A percentile compares a stretch with the other conserved stretches of the same genome.
phyloP scores from a whole-genome alignment of 1,284 basidiomycete species.

The Apiotrichum siamense region DNA sequence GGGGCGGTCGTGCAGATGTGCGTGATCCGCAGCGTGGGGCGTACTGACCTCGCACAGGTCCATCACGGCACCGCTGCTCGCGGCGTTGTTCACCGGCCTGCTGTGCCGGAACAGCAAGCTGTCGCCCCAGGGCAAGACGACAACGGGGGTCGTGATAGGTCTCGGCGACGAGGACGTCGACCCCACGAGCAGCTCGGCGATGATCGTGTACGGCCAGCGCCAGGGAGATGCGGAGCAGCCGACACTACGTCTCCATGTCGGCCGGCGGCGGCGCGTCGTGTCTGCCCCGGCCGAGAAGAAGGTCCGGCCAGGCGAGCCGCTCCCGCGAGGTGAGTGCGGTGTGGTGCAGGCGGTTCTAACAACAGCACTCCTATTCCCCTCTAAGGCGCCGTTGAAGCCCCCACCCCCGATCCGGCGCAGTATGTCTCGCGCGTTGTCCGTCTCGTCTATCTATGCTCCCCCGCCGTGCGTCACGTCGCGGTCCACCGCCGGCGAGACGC shows the following conservation, averaged over 20 bases:
- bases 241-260: constrained; percentile 29
- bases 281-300: constrained; percentile 30
- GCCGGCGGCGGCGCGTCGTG: constrained; percentile 23
- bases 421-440: constrained; percentile 22
- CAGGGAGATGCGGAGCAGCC: neutral
- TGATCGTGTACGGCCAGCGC: constrained; percentile 17
- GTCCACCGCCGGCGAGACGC: neutral
- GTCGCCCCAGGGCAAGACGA: constrained; percentile 28
- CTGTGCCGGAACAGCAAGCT: constrained; percentile 30
- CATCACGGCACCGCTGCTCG: constrained; percentile 30
- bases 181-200: neutral
- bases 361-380: constrained; percentile 38
- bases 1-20: constrained; percentile 37
- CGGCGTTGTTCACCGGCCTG: constrained; percentile 34
- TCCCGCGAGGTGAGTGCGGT: constrained; percentile 38
- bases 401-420: constrained; percentile 25
- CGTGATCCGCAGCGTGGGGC: neutral
- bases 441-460: constrained; percentile 41
- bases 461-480: constrained; percentile 13
- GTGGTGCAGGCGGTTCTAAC: neutral
- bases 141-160: constrained; percentile 34
- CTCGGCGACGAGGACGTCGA: constrained; percentile 42
- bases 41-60: too few species aligned
- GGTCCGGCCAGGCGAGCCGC: constrained; percentile 44
- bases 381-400: constrained; percentile 26